A percentile compares a stretch with the other conserved stretches of the same genome.
Evolutionary conservation across 208 protist species (phyloP).

Genomic region (Phytomonas serpens): DNA sequence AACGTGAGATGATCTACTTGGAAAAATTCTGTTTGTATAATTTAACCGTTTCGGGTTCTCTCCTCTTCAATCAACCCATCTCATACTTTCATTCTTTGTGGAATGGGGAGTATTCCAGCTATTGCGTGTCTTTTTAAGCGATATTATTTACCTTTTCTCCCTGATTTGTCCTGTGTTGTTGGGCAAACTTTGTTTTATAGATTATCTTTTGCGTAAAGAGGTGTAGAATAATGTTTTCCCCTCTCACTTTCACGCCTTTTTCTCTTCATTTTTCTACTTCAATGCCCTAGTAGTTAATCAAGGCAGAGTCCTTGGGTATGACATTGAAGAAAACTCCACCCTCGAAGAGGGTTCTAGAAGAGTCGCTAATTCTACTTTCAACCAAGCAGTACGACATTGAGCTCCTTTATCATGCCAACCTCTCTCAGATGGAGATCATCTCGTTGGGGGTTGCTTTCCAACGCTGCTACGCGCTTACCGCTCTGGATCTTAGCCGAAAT

Average conservation of each 20-base stretch:
- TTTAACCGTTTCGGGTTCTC: background rate
- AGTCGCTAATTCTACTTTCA: slow-evolving; percentile 19
- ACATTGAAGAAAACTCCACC: background rate
- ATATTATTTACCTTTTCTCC: background rate
- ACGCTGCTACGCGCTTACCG: slow-evolving; percentile 27
- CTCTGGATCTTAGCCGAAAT: slow-evolving; percentile 65
- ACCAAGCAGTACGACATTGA: slow-evolving; percentile 66
- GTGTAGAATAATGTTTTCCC: background rate
- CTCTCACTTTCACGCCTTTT: background rate
- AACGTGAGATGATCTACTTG: background rate
- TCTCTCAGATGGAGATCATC: slow-evolving; percentile 18
- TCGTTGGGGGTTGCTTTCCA: slow-evolving; percentile 31
- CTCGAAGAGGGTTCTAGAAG: background rate
- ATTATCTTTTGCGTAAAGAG: no score
- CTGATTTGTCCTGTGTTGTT: background rate
- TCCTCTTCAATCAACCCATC: background rate
- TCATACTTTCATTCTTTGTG: background rate
- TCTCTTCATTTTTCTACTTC: background rate
- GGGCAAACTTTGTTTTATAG: no score
- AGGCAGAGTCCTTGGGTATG: background rate
- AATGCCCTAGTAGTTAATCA: background rate
- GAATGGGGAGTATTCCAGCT: background rate
- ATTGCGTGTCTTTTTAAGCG: background rate
- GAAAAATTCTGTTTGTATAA: background rate
- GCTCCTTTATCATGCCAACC: slow-evolving; percentile 24